Evolutionary conservation across 2,329 filamentous ascomycete species (phyloP).

Genomic region (Cercospora zeina): DNA sequence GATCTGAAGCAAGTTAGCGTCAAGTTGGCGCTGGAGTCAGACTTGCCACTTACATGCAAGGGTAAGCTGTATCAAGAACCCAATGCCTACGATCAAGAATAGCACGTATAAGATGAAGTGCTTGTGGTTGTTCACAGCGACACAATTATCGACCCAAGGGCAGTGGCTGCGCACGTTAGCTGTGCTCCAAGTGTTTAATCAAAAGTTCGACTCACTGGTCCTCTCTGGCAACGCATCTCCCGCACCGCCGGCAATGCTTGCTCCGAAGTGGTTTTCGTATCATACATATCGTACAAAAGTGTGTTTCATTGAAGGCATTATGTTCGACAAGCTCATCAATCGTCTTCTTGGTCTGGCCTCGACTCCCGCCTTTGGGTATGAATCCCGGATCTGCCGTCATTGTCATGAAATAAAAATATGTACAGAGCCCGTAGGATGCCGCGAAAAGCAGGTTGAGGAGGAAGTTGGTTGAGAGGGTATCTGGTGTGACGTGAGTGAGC

Average conservation of each 20-base stretch:
- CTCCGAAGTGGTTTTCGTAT: slow-evolving; percentile 86
- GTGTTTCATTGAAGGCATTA: slow-evolving; percentile 90
- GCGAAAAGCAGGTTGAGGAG: slow-evolving; percentile 77
- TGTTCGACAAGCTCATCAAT: slow-evolving; percentile 82
- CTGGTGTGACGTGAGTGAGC: slow-evolving; percentile 47
- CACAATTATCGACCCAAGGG: slow-evolving; percentile 96
- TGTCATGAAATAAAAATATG: slow-evolving; percentile 82
- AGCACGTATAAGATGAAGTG: slow-evolving; percentile 93
- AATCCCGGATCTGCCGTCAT: slow-evolving; percentile 91
- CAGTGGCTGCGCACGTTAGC: slow-evolving; percentile 68
- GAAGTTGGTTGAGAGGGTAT: slow-evolving; percentile 65
- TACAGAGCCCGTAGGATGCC: slow-evolving; percentile 62
- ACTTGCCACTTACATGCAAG: slow-evolving; percentile 63
- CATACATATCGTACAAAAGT: slow-evolving; percentile 95
- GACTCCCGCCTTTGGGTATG: slow-evolving; percentile 84
- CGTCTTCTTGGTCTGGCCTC: slow-evolving; percentile 82
- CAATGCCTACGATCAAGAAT: slow-evolving; percentile 71
- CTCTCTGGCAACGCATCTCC: slow-evolving; percentile 90
- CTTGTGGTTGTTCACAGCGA: slow-evolving; percentile 92
- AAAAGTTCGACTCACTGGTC: slow-evolving; percentile 71
- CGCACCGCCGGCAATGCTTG: slow-evolving; percentile 92
- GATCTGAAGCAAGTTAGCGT: slow-evolving; percentile 28
- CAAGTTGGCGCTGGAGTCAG: background rate
- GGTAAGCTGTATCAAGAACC: slow-evolving; percentile 68
- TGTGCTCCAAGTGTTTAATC: background rate